A percentile compares a stretch with the other conserved stretches of the same genome.
phyloP scores from a whole-genome alignment of 352 stramenopile genomes.

The Aphanomyces euteiches region DNA sequence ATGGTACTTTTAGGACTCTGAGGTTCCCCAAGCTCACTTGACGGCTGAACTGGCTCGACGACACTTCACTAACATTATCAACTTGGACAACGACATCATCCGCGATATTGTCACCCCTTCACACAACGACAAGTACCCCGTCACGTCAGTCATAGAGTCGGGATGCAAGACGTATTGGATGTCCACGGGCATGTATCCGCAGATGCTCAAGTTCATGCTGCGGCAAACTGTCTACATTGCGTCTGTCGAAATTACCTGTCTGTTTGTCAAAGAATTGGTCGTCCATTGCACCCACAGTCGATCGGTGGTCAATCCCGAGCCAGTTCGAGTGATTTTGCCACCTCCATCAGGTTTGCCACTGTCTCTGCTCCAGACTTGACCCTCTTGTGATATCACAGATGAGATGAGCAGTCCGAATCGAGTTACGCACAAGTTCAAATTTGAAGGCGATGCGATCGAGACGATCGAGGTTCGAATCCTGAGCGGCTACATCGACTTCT shows the following conservation, averaged over 20 bases:
- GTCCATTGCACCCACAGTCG: constrained; percentile 42
- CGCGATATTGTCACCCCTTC: constrained; percentile 64
- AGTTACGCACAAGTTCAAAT: constrained; percentile 30
- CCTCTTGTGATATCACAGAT: neutral
- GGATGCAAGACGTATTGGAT: constrained; percentile 63
- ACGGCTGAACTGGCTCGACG: constrained; percentile 33
- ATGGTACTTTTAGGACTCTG: constrained; percentile 40
- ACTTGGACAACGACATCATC: constrained; percentile 44
- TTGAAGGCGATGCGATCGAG: constrained; percentile 29
- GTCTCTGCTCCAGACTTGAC: neutral
- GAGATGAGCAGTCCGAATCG: neutral
- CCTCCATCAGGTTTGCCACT: neutral
- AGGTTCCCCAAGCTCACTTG: constrained; percentile 43
- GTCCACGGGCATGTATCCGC: constrained; percentile 63
- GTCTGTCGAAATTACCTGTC: constrained; percentile 65
- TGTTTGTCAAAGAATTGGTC: constrained; percentile 56
- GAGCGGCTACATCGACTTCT: constrained; percentile 29
- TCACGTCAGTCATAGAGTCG: constrained; percentile 51
- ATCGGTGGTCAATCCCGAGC: constrained; percentile 26
- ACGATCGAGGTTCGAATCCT: constrained; percentile 29
- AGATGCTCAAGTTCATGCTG: constrained; percentile 62
- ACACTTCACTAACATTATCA: constrained; percentile 43
- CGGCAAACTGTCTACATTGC: constrained; percentile 53
- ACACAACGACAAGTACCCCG: constrained; percentile 49
- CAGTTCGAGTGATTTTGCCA: constrained; percentile 17